Percentiles rank a stretch among this genome's conserved stretches.
Conservation (phyloP, 2,329 filamentous ascomycete genomes). For the Mycocentrospora acerina region DNA sequence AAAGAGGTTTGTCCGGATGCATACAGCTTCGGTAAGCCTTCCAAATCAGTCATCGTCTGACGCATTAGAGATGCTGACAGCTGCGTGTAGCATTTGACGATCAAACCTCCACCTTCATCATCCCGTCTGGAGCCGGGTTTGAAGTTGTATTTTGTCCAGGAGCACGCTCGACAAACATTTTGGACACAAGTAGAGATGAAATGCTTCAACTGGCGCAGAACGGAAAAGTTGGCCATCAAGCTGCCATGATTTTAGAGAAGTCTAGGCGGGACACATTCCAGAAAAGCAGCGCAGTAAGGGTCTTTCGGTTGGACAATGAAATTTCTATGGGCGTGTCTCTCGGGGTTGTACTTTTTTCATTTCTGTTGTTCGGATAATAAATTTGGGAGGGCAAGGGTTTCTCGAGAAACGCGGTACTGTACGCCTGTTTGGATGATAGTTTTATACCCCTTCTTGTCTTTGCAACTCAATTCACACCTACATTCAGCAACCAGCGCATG, state of each 20-base stretch:
- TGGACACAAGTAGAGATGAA: slow-evolving; percentile 41
- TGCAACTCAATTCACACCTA: background rate
- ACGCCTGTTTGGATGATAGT: background rate
- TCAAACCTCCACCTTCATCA: slow-evolving; percentile 59
- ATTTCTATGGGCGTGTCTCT: no score
- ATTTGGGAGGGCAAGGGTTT: no score
- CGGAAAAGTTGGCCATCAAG: slow-evolving; percentile 32
- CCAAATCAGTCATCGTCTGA: background rate
- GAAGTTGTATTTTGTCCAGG: slow-evolving; percentile 77
- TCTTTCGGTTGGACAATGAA: no score
- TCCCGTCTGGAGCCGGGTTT: slow-evolving; percentile 69
- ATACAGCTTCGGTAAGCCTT: slow-evolving; percentile 70
- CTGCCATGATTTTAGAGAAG: slow-evolving; percentile 18
- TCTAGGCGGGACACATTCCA: slow-evolving; percentile 17
- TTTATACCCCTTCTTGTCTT: slow-evolving; percentile 5
- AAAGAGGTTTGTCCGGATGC: slow-evolving; percentile 81
- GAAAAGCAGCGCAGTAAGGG: slow-evolving; percentile 11
- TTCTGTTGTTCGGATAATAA: no score
- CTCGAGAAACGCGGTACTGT: background rate
- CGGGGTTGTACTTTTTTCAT: no score
- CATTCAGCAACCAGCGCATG: no score
- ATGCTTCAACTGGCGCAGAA: slow-evolving; percentile 37
- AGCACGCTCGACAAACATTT: slow-evolving; percentile 52
- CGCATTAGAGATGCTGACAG: background rate
- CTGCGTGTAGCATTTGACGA: slow-evolving; percentile 55